phyloP scores from a whole-genome alignment of 805 yeast genomes.

The Metschnikowia kofuensis region DNA sequence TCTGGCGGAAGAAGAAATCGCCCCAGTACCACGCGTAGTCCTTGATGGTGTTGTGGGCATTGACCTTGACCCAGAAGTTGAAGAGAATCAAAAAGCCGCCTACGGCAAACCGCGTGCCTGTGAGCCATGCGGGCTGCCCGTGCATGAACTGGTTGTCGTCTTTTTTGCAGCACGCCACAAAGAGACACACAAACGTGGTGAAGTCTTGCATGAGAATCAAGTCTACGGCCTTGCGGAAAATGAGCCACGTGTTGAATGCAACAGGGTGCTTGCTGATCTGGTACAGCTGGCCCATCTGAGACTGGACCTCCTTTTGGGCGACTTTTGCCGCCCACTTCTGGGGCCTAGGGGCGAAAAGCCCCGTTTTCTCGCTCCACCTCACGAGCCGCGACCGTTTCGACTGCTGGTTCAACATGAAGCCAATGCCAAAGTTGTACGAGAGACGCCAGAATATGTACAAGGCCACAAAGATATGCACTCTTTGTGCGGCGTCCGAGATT shows the following conservation, averaged over 20 bases:
- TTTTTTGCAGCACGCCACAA: conserved; percentile 45
- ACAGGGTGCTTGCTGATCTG: conserved; percentile 44
- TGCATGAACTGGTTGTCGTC: conserved; percentile 35
- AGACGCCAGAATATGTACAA: conserved; percentile 73
- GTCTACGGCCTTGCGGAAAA: conserved; percentile 77
- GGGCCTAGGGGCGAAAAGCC: conserved; percentile 34
- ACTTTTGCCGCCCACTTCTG: conserved; percentile 16
- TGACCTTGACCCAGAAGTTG: conserved; percentile 81
- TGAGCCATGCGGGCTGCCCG: conserved; percentile 42
- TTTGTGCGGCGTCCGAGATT: conserved; percentile 21
- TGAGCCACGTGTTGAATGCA: conserved; percentile 80
- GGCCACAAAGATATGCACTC: conserved; percentile 43
- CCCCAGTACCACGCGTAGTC: conserved; percentile 97
- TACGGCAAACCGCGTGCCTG: conserved; percentile 49
- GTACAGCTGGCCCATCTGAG: conserved; percentile 39
- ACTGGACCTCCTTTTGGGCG: conserved; percentile 28
- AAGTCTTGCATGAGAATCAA: conserved; percentile 83
- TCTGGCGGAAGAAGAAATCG: conserved; percentile 79
- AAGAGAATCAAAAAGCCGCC: conserved; percentile 66
- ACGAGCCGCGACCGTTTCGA: conserved; percentile 57
- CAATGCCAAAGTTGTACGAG: conserved; percentile 78
- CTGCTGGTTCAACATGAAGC: conserved; percentile 62
- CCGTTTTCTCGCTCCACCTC: conserved; percentile 43
- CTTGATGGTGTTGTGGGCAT: conserved; percentile 84
- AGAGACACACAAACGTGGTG: conserved; percentile 66